Percentiles rank a stretch among this genome's conserved stretches.
Conservation (phyloP, 108 stramenopile species). For the Cylindrotheca fusiformis region DNA sequence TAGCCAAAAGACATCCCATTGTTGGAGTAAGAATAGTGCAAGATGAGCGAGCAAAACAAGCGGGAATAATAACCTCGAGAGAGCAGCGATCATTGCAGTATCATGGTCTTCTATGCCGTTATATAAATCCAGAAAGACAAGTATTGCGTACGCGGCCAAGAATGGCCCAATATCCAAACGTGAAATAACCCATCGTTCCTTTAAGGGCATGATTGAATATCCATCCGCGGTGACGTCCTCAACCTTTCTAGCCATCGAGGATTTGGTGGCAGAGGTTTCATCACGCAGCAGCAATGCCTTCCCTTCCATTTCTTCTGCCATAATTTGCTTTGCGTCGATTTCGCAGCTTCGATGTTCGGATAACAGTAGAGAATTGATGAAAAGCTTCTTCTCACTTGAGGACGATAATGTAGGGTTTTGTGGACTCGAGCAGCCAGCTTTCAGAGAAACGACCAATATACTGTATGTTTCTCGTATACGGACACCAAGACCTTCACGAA, state of each 20-base stretch:
- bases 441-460: no score
- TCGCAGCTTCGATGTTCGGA: no score
- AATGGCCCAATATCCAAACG: constrained; percentile 64
- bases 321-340: constrained; percentile 2
- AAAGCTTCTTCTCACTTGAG: no score
- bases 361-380: no score
- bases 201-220: constrained; percentile 37
- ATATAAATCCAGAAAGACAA: constrained; percentile 32
- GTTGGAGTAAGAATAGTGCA: constrained; percentile 34
- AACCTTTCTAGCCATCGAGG: neutral
- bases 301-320: no score
- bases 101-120: neutral
- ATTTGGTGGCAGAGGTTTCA: neutral
- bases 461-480: no score
- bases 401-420: no score
- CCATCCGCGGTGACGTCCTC: constrained; percentile 6
- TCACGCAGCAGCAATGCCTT: no score
- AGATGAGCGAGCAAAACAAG: constrained; percentile 24
- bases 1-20: constrained; percentile 53
- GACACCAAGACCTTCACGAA: no score
- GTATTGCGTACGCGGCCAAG: constrained; percentile 33
- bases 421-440: no score
- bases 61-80: constrained; percentile 22
- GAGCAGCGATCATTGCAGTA: neutral
- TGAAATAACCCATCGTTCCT: constrained; percentile 28